These are phyloP conservation scores for Amanita inopinata DNA, from an alignment of 768 basidiomycete species.

Conservation along the genomic window DNA sequence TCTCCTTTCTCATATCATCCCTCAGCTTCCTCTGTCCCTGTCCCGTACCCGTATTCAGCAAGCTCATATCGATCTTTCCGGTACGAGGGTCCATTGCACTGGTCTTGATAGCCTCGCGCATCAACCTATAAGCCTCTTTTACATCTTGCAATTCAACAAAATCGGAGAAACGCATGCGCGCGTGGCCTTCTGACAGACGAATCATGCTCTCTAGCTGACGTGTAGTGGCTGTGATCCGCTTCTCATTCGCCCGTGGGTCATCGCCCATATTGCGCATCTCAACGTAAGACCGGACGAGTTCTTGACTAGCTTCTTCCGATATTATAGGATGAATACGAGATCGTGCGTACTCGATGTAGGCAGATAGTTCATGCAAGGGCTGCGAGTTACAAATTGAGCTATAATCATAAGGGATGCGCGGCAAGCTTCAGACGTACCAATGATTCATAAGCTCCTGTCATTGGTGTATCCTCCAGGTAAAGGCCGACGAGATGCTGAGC, in stretches of 20 bases:
- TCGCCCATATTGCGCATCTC: conserved; percentile 88
- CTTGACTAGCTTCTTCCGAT: conserved; percentile 73
- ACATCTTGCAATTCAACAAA: conserved; percentile 84
- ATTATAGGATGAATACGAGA: conserved; percentile 78
- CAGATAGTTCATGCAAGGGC: conserved; percentile 85
- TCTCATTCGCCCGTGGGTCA: conserved; percentile 81
- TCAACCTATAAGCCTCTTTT: conserved; percentile 84
- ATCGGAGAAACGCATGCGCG: conserved; percentile 89
- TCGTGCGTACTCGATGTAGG: conserved; percentile 91
- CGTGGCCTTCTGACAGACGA: conserved; percentile 91
- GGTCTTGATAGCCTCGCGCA: conserved; percentile 93
- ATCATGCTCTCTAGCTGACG: conserved; percentile 97
- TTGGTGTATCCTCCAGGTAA: conserved; percentile 86
- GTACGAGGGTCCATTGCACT: conserved; percentile 93
- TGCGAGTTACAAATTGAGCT: conserved; percentile 19
- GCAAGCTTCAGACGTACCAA: conserved; percentile 36
- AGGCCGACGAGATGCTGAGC: conserved; percentile 90
- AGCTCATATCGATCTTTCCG: conserved; percentile 94
- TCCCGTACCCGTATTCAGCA: conserved; percentile 91
- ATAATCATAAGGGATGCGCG: neutral
- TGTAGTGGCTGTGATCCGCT: conserved; percentile 96
- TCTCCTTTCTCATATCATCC: conserved; percentile 84
- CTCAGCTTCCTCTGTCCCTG: conserved; percentile 75
- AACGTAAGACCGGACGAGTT: conserved; percentile 85
- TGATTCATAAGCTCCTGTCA: conserved; percentile 55